Evolutionary conservation across 2,329 filamentous ascomycete genomes (phyloP), one percentile per base, ranked within the genome.

Genomic region (Exophiala sp.): DNA sequence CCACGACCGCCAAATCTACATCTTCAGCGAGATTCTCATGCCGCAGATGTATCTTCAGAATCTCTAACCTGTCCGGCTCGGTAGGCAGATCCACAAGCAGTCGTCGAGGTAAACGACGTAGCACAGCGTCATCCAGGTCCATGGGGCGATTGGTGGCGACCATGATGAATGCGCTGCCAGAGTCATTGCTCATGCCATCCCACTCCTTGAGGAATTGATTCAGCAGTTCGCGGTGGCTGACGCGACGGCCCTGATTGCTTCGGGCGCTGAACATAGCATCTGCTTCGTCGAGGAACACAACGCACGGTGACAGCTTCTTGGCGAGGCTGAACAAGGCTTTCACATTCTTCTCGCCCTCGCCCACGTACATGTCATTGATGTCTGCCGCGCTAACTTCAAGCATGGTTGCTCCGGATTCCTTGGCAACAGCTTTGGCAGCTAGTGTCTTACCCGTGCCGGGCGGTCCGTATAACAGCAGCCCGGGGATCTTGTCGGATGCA

Each of bases 201-300:
- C 91, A 97, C 66, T 97, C 91, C 46, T 89, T 85, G 43, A 98
- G 73, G 67, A 97, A 97, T 68, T 98, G 91, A 64, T 96, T 98
- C 67, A 97, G 90, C 47, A 93, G 84, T 66, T 96, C 91, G 43
- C 90, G 81, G 60, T 94, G 87, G 1, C 80, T 83, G 4, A 80
- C 80, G 23, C 86, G 77, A 59, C 81, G 82, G 52, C 78, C 77
- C 27, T 68, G 64, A 32, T 79, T 79, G 56, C 81, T 78, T 47
- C 93, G 81, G 13, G 86, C 83, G 21, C 87, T 87, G 48, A 98
- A 85, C 41, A 98, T 83, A 6, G 91, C 86, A 66, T 98, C 93
- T 18, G 90, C 93, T 70, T 98, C 93, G 63, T 98, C 93, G 55
- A 98, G 88, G 70, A 98, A 97, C 43, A 98, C 87, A 13, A 98